Evolutionary conservation across 2,329 filamentous ascomycete species (phyloP).

Genomic region (Lecanicillium sp.): DNA sequence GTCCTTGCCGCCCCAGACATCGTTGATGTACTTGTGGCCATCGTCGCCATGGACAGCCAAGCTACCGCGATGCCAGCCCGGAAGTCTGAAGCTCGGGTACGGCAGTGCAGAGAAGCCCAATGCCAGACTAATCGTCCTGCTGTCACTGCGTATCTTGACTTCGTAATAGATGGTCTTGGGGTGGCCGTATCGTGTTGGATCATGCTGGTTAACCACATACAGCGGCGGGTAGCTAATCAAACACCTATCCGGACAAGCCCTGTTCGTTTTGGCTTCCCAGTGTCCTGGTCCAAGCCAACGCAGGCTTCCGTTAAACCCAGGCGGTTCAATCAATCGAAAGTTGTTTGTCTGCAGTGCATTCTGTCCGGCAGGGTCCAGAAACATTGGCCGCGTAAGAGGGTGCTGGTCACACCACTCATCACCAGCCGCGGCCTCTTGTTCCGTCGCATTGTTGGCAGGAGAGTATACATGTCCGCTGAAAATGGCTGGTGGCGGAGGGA

Average conservation of each 20-base stretch:
- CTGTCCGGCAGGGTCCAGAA: constrained; percentile 36
- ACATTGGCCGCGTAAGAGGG: constrained; percentile 47
- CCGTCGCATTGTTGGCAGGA: constrained; percentile 60
- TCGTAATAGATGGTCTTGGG: constrained; percentile 63
- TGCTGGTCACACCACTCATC: constrained; percentile 56
- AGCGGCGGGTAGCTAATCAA: constrained; percentile 61
- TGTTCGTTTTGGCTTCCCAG: constrained; percentile 38
- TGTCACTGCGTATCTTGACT: constrained; percentile 44
- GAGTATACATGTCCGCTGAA: constrained; percentile 55
- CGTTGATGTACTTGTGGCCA: constrained; percentile 67
- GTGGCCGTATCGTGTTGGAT: constrained; percentile 36
- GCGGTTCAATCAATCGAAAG: constrained; percentile 45
- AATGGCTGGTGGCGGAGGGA: constrained; percentile 65
- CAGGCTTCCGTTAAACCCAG: constrained; percentile 38
- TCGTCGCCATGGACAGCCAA: constrained; percentile 75
- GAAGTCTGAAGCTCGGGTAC: constrained; percentile 69
- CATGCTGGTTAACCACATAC: constrained; percentile 53
- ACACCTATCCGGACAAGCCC: constrained; percentile 48
- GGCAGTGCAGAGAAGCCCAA: constrained; percentile 66
- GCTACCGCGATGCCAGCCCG: constrained; percentile 72
- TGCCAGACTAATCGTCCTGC: constrained; percentile 44
- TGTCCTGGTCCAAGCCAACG: constrained; percentile 36
- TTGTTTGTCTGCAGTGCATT: constrained; percentile 42
- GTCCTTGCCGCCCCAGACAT: constrained; percentile 61
- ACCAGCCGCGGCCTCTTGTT: constrained; percentile 54